Percentiles rank a stretch among this genome's conserved stretches.
Conservation (phyloP, 345 rosid species). For the Tarenaya hassleriana region DNA sequence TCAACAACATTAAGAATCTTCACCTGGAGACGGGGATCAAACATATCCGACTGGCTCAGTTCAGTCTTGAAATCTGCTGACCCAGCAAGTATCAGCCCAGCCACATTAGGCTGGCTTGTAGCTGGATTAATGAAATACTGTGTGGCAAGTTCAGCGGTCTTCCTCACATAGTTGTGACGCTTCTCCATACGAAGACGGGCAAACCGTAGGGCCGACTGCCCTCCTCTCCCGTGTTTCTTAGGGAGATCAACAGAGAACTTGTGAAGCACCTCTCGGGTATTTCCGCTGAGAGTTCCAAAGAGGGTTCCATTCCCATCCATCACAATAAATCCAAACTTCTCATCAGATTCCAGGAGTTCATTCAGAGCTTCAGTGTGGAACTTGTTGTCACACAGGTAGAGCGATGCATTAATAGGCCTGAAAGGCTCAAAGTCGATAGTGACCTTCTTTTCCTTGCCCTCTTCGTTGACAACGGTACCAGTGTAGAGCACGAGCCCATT, state of each 20-base stretch:
- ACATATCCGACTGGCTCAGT: conserved; percentile 72
- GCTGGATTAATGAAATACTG: conserved; percentile 55
- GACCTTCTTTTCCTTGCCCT: conserved; percentile 74
- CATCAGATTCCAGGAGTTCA: conserved; percentile 70
- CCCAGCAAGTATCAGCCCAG: conserved; percentile 62
- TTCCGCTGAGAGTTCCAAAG: conserved; percentile 67
- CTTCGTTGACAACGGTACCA: conserved; percentile 59
- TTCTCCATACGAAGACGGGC: conserved; percentile 75
- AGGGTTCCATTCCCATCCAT: conserved; percentile 81
- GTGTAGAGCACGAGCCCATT: conserved; percentile 72
- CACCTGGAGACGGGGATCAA: conserved; percentile 65
- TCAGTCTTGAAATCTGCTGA: conserved; percentile 76
- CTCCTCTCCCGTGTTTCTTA: conserved; percentile 76
- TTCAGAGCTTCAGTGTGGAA: conserved; percentile 68
- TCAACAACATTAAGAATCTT: conserved; percentile 64
- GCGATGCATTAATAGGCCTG: conserved; percentile 64
- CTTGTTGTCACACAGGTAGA: conserved; percentile 67
- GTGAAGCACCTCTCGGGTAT: conserved; percentile 64
- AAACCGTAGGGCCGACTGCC: conserved; percentile 74
- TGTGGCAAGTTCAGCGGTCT: conserved; percentile 71
- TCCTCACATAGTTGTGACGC: conserved; percentile 76
- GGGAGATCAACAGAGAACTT: conserved; percentile 64
- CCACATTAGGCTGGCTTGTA: conserved; percentile 66
- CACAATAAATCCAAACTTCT: conserved; percentile 66
- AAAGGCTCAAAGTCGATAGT: conserved; percentile 73